Evolutionary conservation across 2,329 filamentous ascomycete genomes (phyloP), one percentile per base, ranked within the genome.

Genomic region (Alternaria sp.): DNA sequence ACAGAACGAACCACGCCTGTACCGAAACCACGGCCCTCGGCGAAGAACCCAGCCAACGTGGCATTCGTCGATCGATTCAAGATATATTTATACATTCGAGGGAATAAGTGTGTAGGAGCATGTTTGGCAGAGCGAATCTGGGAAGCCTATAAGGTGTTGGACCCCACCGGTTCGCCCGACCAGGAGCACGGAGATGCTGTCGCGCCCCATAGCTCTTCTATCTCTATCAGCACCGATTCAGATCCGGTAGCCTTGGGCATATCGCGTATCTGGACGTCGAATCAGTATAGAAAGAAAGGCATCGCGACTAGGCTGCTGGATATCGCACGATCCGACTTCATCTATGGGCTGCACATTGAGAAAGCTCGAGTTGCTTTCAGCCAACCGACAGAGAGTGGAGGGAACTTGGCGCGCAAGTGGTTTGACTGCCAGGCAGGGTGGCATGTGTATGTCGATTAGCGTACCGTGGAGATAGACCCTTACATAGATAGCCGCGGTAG

Each of bases 241-340:
- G 65, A 82, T 25, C 78, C 82, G 3, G 87, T 85, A 3, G 80
- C 86, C n/a, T 82, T 90, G 58, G 87, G 88, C 18, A 85, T 91
- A 25, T 89, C 88, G 23, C 84, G 89, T 28, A 88, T 91, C 68
- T 91, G 89, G 89, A 88, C 87, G 0, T 87, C 86, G 8, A 84
- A 82, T 6, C 81, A 83, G 2, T 85, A 87, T 62, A 83, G 88
- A 30, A 80, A 86, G 45, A 83, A 85, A 67, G 87, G 87, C 9
- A 84, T 90, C 56, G 89, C 88, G 5, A 84, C 83, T 56, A 82
- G 83, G 58, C 77, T 91, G 49, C 75, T 90, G 18, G 86, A 90
- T 63, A 84, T 82, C 59, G 86, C 86, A 23, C 81, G 85, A 58
- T 82, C 79, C 61, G 83, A 86, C 70, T 88, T 88, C 70, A 82